Conservation (phyloP, 306 rosid genomes). For the Cajanus cajan region DNA sequence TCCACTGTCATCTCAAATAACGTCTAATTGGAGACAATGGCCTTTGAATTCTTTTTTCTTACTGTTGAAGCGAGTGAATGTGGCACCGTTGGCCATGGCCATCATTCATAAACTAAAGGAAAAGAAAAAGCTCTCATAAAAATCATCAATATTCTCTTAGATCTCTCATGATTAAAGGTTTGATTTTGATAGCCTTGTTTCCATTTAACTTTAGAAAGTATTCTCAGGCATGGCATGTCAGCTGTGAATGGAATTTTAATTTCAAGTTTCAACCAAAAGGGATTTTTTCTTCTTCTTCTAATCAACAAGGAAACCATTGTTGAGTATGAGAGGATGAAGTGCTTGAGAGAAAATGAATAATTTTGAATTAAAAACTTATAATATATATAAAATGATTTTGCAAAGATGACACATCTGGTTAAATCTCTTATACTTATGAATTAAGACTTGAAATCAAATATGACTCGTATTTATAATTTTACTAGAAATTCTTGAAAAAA, state of each 20-base stretch:
- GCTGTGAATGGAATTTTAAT: not conserved
- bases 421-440: too few species aligned
- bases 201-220: not conserved
- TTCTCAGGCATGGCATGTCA: not conserved
- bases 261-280: not conserved
- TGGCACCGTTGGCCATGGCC: not conserved
- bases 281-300: not conserved
- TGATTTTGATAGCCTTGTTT: not conserved
- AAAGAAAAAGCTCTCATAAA: constrained; percentile 22
- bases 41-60: not conserved
- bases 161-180: constrained; percentile 33
- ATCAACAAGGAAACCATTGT: not conserved
- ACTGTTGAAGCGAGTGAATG: not conserved
- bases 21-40: not conserved
- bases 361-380: not conserved
- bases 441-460: too few species aligned
- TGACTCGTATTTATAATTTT: too few species aligned
- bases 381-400: too few species aligned
- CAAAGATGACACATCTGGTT: too few species aligned
- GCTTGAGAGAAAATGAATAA: not conserved
- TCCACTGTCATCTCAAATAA: constrained; percentile 18
- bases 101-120: constrained; percentile 21
- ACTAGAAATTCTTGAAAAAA: too few species aligned
- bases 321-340: too few species aligned
- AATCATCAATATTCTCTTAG: not conserved